phyloP scores from a whole-genome alignment of 352 stramenopile species.

The Blastocystis sp. region DNA sequence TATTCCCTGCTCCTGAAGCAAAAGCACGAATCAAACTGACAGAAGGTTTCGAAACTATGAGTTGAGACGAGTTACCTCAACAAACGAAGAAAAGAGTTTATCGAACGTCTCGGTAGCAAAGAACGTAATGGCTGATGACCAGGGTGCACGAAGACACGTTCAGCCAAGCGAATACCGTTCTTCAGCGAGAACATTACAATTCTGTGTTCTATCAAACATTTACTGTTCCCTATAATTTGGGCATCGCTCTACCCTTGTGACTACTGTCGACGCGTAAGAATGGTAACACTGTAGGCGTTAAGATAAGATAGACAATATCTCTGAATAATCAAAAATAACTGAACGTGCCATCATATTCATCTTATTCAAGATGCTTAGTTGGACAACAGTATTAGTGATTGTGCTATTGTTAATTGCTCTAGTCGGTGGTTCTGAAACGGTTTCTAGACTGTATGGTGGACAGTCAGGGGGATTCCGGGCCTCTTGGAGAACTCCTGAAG shows the following conservation, averaged over 20 bases:
- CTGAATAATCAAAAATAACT: constrained; percentile 46
- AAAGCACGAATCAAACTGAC: neutral
- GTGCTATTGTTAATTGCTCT: neutral
- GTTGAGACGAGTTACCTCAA: neutral
- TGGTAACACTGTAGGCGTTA: too few species aligned
- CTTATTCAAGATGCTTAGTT: neutral
- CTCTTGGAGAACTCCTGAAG: neutral
- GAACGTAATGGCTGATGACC: neutral
- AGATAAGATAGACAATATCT: neutral
- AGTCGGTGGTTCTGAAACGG: constrained; percentile 21
- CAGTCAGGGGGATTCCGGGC: neutral
- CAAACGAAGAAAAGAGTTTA: neutral
- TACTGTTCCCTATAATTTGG: neutral
- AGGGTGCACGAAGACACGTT: neutral
- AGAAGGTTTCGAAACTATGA: neutral
- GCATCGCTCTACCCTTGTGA: too few species aligned
- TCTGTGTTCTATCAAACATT: neutral
- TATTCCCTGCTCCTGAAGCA: neutral
- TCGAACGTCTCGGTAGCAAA: neutral
- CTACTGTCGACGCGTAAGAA: too few species aligned
- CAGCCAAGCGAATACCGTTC: neutral
- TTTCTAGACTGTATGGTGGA: constrained; percentile 12
- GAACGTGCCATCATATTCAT: neutral
- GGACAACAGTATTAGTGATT: neutral
- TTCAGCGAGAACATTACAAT: neutral